Evolutionary conservation across 1,284 basidiomycete genomes (phyloP).

Genomic region (Ceratobasidium sp.): DNA sequence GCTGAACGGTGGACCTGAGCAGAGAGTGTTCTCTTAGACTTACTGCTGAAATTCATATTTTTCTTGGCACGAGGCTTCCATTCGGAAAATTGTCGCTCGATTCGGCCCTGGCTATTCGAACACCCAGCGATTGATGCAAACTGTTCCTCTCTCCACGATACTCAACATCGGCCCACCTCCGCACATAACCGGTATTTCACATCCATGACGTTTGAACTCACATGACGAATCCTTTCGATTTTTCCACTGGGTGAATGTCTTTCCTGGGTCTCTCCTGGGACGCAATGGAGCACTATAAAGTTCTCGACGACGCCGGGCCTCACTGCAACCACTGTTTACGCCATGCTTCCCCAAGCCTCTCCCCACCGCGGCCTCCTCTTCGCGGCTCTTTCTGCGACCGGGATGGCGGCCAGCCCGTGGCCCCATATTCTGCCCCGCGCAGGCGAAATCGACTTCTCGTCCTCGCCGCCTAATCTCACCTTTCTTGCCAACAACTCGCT

Average conservation of each 20-base stretch:
- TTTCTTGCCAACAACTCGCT: constrained; percentile 36
- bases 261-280: background rate
- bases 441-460: constrained; percentile 35
- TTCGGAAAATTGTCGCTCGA: constrained; percentile 7
- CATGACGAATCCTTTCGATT: constrained; percentile 4
- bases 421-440: constrained; percentile 34
- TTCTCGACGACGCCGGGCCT: too few relatives aligned
- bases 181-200: constrained; percentile 1
- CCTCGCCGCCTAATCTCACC: constrained; percentile 31
- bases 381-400: constrained; percentile 19
- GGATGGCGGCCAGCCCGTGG: constrained; percentile 16
- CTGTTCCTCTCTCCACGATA: background rate
- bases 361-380: constrained; percentile 37
- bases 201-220: constrained; percentile 14
- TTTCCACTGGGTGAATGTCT: background rate
- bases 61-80: constrained; percentile 14
- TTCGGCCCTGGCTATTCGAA: background rate
- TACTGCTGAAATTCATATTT: background rate
- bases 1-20: background rate
- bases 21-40: background rate
- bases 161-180: background rate
- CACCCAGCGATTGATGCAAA: background rate
- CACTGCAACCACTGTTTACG: background rate
- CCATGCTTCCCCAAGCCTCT: constrained; percentile 23
- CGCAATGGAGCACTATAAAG: constrained; percentile 2